A percentile compares a stretch with the other conserved stretches of the same genome.
Conservation (phyloP, 495 filamentous ascomycete genomes). For the Lasiosphaeria ovina region DNA sequence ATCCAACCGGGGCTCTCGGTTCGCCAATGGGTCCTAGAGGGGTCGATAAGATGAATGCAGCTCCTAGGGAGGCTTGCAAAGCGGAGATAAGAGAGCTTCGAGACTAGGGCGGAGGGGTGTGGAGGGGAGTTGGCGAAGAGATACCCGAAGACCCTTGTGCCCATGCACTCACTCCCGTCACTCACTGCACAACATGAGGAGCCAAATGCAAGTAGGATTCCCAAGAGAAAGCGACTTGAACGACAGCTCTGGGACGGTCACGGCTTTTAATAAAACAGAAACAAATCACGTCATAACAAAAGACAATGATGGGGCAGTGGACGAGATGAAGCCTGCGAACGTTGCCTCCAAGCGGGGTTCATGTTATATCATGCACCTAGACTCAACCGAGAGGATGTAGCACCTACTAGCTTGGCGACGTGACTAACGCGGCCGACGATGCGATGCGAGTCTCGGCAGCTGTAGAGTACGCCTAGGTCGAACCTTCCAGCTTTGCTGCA, state of each 20-base stretch:
- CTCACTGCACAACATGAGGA: too few species aligned
- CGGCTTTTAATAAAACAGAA: too few species aligned
- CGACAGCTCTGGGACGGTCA: too few species aligned
- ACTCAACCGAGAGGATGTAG: background rate
- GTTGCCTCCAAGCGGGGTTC: slow-evolving; percentile 10
- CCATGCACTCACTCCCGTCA: too few species aligned
- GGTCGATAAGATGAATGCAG: slow-evolving; percentile 3
- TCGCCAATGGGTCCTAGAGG: slow-evolving; percentile 19
- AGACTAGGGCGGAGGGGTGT: background rate
- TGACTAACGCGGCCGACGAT: background rate
- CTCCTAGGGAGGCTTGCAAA: background rate
- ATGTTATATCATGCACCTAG: too few species aligned
- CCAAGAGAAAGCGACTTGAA: too few species aligned
- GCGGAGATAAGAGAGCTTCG: background rate
- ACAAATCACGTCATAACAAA: background rate
- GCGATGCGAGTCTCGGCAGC: background rate
- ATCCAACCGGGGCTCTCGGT: slow-evolving; percentile 12
- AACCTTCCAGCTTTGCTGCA: too few species aligned
- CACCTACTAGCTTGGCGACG: background rate
- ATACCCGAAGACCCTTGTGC: too few species aligned
- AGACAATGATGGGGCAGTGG: background rate
- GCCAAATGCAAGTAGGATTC: too few species aligned
- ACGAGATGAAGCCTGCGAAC: background rate
- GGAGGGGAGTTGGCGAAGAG: too few species aligned
- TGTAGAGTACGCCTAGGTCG: background rate